phyloP scores from a whole-genome alignment of 2,329 filamentous ascomycete species.

The Scedosporium aurantiacum region DNA sequence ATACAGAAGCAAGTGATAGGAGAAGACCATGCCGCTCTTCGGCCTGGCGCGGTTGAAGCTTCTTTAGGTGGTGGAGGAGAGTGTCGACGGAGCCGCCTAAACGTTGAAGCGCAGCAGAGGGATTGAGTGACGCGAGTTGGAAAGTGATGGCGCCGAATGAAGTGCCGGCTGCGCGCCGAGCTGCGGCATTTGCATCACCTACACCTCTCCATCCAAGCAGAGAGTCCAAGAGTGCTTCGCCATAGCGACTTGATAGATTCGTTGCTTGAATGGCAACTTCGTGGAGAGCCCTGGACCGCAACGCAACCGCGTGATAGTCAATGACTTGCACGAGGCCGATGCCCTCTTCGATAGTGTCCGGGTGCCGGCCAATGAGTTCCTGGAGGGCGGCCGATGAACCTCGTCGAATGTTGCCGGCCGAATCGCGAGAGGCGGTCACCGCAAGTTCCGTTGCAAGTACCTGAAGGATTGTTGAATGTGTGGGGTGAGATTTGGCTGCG shows the following conservation, averaged over 20 bases:
- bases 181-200: constrained; percentile 64
- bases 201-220: constrained; percentile 80
- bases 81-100: constrained; percentile 25
- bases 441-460: constrained; percentile 72
- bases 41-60: constrained; percentile 45
- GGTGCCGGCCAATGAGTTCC: constrained; percentile 86
- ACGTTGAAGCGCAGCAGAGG: constrained; percentile 13
- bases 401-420: constrained; percentile 84
- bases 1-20: constrained; percentile 46
- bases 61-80: constrained; percentile 32
- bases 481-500: constrained; percentile 25
- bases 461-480: constrained; percentile 50
- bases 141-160: constrained; percentile 53
- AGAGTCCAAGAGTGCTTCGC: constrained; percentile 56
- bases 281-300: constrained; percentile 71
- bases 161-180: constrained; percentile 59
- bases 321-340: constrained; percentile 81
- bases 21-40: constrained; percentile 61
- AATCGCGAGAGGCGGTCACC: constrained; percentile 72
- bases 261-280: constrained; percentile 64
- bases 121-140: constrained; percentile 21
- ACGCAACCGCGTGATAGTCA: constrained; percentile 85
- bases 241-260: constrained; percentile 56
- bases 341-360: constrained; percentile 69
- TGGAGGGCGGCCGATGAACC: constrained; percentile 90